phyloP scores from a whole-genome alignment of 768 basidiomycete species.

The Amanita jacksonii region DNA sequence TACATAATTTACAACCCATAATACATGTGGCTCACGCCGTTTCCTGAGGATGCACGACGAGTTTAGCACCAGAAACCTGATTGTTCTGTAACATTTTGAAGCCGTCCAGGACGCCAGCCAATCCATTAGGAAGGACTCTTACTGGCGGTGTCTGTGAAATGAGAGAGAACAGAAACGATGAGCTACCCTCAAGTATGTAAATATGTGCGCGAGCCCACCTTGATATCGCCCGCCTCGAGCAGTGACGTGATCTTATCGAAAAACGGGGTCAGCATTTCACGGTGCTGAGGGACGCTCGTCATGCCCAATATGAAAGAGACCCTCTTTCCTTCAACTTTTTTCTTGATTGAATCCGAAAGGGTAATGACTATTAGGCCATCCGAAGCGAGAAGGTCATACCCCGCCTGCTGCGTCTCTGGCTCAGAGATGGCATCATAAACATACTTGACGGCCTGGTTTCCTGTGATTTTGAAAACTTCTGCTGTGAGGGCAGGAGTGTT shows the following conservation, averaged over 20 bases:
- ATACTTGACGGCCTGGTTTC: conserved; percentile 10
- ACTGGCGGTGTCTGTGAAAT: conserved; percentile 18
- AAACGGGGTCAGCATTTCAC: conserved; percentile 4
- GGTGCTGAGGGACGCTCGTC: conserved; percentile 3
- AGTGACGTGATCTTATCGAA: conserved; percentile 6
- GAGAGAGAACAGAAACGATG: not conserved
- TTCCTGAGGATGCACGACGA: conserved; percentile 14
- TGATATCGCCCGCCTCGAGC: conserved; percentile 16
- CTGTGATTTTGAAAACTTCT: conserved; percentile 14
- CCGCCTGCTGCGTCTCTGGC: conserved; percentile 28
- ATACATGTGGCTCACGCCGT: not conserved
- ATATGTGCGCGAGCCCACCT: conserved; percentile 8
- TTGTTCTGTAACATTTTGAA: conserved; percentile 12
- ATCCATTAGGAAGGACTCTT: conserved; percentile 15
- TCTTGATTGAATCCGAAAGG: conserved; percentile 14
- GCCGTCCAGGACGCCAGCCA: conserved; percentile 15
- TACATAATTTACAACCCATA: too few species aligned
- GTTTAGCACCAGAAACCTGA: conserved; percentile 18
- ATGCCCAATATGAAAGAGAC: conserved; percentile 5
- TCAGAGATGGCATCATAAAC: conserved; percentile 25
- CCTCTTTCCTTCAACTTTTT: conserved; percentile 11
- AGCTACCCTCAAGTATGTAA: too few species aligned
- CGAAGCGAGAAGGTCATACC: conserved; percentile 16
- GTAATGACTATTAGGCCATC: conserved; percentile 23
- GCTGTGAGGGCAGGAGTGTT: not conserved